These are phyloP conservation scores for Pichia sp. DNA, from an alignment of 1,139 yeast species.

Conservation along the genomic window DNA sequence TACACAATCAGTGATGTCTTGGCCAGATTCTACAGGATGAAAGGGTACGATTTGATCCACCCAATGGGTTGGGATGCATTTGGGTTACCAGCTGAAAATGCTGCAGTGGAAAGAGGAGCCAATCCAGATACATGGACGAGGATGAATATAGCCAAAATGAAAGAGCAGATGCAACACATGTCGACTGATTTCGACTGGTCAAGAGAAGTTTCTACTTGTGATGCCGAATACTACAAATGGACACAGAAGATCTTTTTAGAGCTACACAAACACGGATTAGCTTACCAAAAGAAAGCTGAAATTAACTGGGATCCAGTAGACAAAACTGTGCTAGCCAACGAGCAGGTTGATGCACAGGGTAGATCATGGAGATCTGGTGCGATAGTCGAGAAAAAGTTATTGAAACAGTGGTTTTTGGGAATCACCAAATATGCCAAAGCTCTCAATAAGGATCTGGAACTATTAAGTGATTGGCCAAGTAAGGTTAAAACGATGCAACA, in stretches of 20 bases:
- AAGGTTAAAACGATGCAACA: slow-evolving; percentile 86
- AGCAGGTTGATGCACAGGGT: slow-evolving; percentile 89
- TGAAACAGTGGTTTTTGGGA: slow-evolving; percentile 91
- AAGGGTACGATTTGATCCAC: slow-evolving; percentile 75
- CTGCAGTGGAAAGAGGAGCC: slow-evolving; percentile 82
- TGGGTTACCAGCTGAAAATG: slow-evolving; percentile 97
- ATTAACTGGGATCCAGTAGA: slow-evolving; percentile 98
- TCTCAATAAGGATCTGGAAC: slow-evolving; percentile 57
- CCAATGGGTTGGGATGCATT: slow-evolving; percentile 99
- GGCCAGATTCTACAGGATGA: slow-evolving; percentile 70
- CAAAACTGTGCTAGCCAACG: slow-evolving; percentile 90
- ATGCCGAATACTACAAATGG: slow-evolving; percentile 85
- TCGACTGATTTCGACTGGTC: slow-evolving; percentile 93
- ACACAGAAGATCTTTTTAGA: slow-evolving; percentile 82
- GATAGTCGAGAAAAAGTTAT: slow-evolving; percentile 68
- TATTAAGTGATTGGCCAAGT: slow-evolving; percentile 74
- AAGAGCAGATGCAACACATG: slow-evolving; percentile 71
- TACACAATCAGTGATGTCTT: slow-evolving; percentile 86
- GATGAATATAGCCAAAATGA: slow-evolving; percentile 75
- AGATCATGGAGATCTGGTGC: slow-evolving; percentile 98
- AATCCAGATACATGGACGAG: slow-evolving; percentile 83
- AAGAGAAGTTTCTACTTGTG: slow-evolving; percentile 79
- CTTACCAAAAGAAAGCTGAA: slow-evolving; percentile 79
- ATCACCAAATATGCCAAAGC: slow-evolving; percentile 76
- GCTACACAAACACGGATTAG: slow-evolving; percentile 69